Evolutionary conservation across 345 rosid genomes (phyloP).

Genomic region (Limnanthes douglasii): DNA sequence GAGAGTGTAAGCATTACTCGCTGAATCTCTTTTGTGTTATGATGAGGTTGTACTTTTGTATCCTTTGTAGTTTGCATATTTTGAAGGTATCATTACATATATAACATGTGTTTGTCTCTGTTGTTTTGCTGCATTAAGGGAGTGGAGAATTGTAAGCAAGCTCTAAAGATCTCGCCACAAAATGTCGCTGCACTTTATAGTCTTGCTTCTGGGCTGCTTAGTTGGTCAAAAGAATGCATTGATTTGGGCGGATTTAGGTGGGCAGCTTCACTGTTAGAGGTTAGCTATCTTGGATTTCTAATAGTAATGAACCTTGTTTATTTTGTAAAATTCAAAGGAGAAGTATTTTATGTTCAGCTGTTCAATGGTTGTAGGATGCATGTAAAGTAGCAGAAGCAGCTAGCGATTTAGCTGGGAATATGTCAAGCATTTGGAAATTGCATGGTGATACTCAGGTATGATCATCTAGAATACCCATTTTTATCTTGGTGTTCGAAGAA

Average conservation of each 20-base stretch:
- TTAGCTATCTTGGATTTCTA: slow-evolving; percentile 13
- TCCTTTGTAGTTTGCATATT: background rate
- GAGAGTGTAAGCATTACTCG: too few species aligned
- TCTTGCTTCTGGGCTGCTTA: slow-evolving; percentile 68
- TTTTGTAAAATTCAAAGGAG: background rate
- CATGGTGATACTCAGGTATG: slow-evolving; percentile 77
- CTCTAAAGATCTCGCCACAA: slow-evolving; percentile 57
- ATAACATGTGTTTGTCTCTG: slow-evolving; percentile 1
- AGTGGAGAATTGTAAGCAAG: slow-evolving; percentile 67
- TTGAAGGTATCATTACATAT: background rate
- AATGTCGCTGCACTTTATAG: slow-evolving; percentile 71
- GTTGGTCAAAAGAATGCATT: slow-evolving; percentile 74
- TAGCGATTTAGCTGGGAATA: slow-evolving; percentile 40
- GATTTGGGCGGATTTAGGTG: slow-evolving; percentile 71
- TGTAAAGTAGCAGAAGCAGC: slow-evolving; percentile 31
- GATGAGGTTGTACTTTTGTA: too few species aligned
- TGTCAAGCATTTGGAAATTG: slow-evolving; percentile 78
- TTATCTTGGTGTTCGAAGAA: background rate
- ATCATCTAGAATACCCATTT: slow-evolving; percentile 1
- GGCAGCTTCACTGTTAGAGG: slow-evolving; percentile 87
- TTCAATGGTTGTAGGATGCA: slow-evolving; percentile 45
- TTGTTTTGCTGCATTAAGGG: slow-evolving; percentile 34
- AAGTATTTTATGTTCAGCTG: slow-evolving; percentile 4
- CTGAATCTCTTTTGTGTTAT: too few species aligned
- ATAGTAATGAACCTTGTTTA: background rate